phyloP scores from a whole-genome alignment of 352 stramenopile genomes.

The Hyaloperonospora brassicae region DNA sequence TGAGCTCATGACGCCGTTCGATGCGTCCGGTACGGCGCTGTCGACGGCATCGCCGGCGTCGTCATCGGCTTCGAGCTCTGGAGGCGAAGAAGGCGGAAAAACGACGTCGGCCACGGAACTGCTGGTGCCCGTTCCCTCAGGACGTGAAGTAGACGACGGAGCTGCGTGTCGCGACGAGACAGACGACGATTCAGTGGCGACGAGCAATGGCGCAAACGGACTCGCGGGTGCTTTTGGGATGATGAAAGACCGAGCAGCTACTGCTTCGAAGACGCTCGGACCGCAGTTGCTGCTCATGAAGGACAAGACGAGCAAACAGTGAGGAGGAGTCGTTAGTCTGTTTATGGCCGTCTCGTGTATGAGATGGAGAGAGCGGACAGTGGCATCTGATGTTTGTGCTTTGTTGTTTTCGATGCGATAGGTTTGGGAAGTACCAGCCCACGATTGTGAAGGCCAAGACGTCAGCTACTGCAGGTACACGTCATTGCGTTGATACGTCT shows the following conservation, averaged over 20 bases:
- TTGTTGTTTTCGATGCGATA: slow-evolving; percentile 15
- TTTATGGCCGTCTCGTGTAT: neutral
- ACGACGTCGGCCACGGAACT: too few species aligned
- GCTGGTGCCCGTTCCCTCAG: too few species aligned
- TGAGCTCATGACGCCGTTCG: neutral
- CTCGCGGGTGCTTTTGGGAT: slow-evolving; percentile 32
- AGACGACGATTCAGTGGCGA: slow-evolving; percentile 15
- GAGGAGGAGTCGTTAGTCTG: neutral
- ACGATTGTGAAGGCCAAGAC: slow-evolving; percentile 67
- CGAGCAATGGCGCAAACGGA: slow-evolving; percentile 9
- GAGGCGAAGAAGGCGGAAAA: slow-evolving; percentile 14
- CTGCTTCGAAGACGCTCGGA: slow-evolving; percentile 44
- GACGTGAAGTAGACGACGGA: too few species aligned
- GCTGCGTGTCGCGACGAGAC: neutral
- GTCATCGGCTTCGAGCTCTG: slow-evolving; percentile 31
- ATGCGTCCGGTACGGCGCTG: neutral
- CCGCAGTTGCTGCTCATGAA: slow-evolving; percentile 48
- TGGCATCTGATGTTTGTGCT: slow-evolving; percentile 12
- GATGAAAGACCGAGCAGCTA: slow-evolving; percentile 47
- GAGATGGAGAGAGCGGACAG: too few species aligned
- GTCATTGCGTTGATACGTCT: neutral
- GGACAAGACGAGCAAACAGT: slow-evolving; percentile 47
- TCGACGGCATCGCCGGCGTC: slow-evolving; percentile 9
- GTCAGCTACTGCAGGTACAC: slow-evolving; percentile 52
- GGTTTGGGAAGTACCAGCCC: slow-evolving; percentile 65